Percentiles rank a stretch among this genome's conserved stretches.
These are phyloP conservation scores for Ophiocordyceps unilateralis DNA, from an alignment of 2,329 filamentous ascomycete genomes.

Conservation along the genomic window DNA sequence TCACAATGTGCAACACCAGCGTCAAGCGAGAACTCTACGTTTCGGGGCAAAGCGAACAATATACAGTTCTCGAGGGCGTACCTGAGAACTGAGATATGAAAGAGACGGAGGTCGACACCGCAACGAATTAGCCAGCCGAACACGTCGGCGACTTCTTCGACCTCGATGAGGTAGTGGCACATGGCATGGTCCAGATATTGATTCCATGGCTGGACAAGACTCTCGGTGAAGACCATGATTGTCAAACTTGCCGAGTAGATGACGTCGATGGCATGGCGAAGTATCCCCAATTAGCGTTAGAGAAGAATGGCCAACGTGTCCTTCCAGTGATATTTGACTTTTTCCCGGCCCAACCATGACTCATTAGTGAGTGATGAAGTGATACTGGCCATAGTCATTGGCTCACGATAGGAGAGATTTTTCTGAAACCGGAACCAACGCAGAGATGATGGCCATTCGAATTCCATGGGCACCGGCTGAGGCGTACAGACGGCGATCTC, in stretches of 20 bases:
- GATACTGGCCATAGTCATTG: neutral
- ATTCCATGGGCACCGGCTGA: neutral
- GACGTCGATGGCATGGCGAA: neutral
- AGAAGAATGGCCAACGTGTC: neutral
- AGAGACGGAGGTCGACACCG: neutral
- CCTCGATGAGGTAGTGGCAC: neutral
- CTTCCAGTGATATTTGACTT: neutral
- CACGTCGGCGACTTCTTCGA: neutral
- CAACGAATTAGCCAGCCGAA: neutral
- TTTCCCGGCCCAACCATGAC: neutral
- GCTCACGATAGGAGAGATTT: neutral
- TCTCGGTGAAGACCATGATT: neutral
- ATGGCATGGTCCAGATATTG: no score
- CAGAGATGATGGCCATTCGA: neutral
- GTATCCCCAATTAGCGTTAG: neutral
- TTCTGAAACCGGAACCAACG: neutral
- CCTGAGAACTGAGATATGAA: neutral
- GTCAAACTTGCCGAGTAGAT: neutral
- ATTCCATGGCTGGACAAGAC: neutral
- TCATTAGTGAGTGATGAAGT: neutral
- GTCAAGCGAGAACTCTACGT: no score
- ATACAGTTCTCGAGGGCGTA: no score
- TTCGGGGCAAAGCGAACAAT: no score
- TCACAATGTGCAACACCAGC: no score
- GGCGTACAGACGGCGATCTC: neutral